Evolutionary conservation across 2,329 filamentous ascomycete species (phyloP).

Genomic region (Pleoardoris graminearum): DNA sequence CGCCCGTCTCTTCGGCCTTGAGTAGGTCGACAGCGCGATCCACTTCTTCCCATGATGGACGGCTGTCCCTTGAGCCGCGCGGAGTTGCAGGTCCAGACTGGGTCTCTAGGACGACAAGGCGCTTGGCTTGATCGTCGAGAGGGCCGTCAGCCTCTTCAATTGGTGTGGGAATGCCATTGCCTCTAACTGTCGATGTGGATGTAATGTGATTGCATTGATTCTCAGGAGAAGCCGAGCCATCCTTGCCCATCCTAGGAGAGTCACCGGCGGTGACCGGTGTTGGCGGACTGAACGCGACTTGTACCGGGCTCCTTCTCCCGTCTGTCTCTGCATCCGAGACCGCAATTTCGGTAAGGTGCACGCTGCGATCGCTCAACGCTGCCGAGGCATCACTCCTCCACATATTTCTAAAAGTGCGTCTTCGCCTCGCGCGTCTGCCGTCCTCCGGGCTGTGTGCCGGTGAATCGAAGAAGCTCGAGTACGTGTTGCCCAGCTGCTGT

Average conservation of each 20-base stretch:
- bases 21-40: conserved; percentile 39
- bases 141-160: conserved; percentile 15
- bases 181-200: conserved; percentile 9
- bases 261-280: conserved; percentile 33
- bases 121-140: conserved; percentile 31
- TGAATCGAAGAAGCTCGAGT: conserved; percentile 42
- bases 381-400: conserved; percentile 41
- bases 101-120: conserved; percentile 41
- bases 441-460: conserved; percentile 44
- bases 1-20: conserved; percentile 32
- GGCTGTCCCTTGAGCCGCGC: conserved; percentile 45
- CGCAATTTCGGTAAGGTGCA: conserved; percentile 23
- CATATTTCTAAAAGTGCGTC: conserved; percentile 35
- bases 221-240: conserved; percentile 13
- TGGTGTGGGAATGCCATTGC: conserved; percentile 15
- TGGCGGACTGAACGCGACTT: conserved; percentile 38
- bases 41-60: conserved; percentile 44
- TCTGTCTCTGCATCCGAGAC: conserved; percentile 40
- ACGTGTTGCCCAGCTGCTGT: conserved; percentile 48
- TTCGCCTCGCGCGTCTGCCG: conserved; percentile 30
- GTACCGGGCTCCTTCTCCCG: conserved; percentile 35
- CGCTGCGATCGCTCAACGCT: conserved; percentile 39
- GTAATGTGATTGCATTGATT: conserved; percentile 18
- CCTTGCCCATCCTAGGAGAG: conserved; percentile 12
- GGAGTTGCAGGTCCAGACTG: conserved; percentile 52